Percentiles rank a stretch among this genome's conserved stretches.
phyloP scores from a whole-genome alignment of 306 rosid species.

The Arachis hypogaea region DNA sequence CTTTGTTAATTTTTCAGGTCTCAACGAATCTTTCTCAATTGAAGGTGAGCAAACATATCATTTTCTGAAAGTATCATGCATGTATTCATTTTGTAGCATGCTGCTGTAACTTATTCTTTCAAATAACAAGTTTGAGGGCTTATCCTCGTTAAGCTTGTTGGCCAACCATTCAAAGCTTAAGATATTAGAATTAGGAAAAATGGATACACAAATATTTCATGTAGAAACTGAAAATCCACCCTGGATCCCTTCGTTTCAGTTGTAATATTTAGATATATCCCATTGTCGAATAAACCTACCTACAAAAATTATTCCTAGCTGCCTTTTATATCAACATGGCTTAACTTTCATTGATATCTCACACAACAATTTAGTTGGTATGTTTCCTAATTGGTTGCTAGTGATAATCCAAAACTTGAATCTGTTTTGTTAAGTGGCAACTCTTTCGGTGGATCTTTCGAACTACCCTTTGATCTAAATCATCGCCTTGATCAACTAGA shows the following conservation, averaged over 20 bases:
- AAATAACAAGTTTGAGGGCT: slow-evolving; percentile 6
- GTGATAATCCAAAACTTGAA: slow-evolving; percentile 27
- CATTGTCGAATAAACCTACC: slow-evolving; percentile 3
- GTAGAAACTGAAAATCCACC: slow-evolving; percentile 34
- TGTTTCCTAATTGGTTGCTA: slow-evolving; percentile 38
- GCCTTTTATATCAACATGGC: slow-evolving; percentile 5
- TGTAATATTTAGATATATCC: background rate
- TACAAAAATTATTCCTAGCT: slow-evolving; percentile 2
- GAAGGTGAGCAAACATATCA: background rate
- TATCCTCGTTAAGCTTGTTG: slow-evolving; percentile 19
- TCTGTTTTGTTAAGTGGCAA: background rate
- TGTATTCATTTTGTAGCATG: background rate
- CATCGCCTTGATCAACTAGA: background rate
- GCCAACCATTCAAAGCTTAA: slow-evolving; percentile 34
- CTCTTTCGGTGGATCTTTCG: slow-evolving; percentile 1
- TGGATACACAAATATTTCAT: slow-evolving; percentile 2
- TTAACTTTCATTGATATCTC: slow-evolving; percentile 16
- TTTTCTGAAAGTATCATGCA: background rate
- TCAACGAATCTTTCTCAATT: background rate
- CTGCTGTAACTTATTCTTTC: background rate
- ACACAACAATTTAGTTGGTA: slow-evolving; percentile 24
- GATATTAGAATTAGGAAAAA: background rate
- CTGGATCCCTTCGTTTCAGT: slow-evolving; percentile 36
- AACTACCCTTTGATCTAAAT: background rate
- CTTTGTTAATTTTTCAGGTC: background rate